phyloP scores from a whole-genome alignment of 108 stramenopile species.

The Cyclotella choctawhatcheeana region DNA sequence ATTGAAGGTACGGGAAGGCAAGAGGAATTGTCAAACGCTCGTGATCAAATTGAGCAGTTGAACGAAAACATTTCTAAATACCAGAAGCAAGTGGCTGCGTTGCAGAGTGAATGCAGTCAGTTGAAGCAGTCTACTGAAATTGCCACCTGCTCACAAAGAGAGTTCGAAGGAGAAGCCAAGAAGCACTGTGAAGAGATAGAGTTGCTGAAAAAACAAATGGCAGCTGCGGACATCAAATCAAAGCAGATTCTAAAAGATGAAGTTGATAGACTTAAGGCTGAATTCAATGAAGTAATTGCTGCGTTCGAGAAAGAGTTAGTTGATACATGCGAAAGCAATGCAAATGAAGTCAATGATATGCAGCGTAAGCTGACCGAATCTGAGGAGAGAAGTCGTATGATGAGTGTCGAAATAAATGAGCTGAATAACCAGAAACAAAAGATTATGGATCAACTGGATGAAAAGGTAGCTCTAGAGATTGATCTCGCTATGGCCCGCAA shows the following conservation, averaged over 20 bases:
- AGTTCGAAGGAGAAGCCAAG: neutral
- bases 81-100: neutral
- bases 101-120: constrained; percentile 7
- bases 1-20: neutral
- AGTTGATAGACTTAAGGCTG: constrained; percentile 29
- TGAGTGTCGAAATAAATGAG: constrained; percentile 17
- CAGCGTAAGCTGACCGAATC: constrained; percentile 22
- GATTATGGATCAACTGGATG: constrained; percentile 11
- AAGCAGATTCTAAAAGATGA: constrained; percentile 26
- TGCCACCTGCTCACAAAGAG: constrained; percentile 1
- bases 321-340: constrained; percentile 29
- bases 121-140: constrained; percentile 6
- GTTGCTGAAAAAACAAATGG: constrained; percentile 14
- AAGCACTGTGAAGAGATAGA: constrained; percentile 5
- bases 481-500: constrained; percentile 1
- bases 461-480: neutral
- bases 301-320: constrained; percentile 33
- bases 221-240: constrained; percentile 3
- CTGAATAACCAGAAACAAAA: constrained; percentile 1
- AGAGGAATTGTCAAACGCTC: constrained; percentile 19
- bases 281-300: constrained; percentile 31
- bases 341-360: constrained; percentile 12
- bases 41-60: neutral
- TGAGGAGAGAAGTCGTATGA: constrained; percentile 3
- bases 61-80: neutral